Percentiles rank a stretch among this genome's conserved stretches.
Conservation (phyloP, 1,139 yeast species). For the Ashbya aceris region DNA sequence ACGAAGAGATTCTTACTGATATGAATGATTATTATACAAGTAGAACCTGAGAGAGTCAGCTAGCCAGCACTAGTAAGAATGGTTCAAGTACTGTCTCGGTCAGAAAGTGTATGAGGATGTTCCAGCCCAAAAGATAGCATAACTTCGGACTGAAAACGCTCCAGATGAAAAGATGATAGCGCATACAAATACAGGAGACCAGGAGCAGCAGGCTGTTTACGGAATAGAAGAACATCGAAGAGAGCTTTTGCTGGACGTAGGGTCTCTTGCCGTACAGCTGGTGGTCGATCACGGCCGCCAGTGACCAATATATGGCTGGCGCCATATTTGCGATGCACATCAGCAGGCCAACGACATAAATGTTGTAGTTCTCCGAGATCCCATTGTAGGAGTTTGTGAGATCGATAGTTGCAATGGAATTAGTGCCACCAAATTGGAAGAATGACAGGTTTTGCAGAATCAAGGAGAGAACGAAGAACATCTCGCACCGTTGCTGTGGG, state of each 20-base stretch:
- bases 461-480: conserved; percentile 20
- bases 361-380: conserved; percentile 51
- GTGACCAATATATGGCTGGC: conserved; percentile 77
- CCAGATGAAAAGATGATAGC: conserved; percentile 91
- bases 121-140: conserved; percentile 75
- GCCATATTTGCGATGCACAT: conserved; percentile 79
- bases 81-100: conserved; percentile 21
- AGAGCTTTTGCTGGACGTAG: conserved; percentile 13
- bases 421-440: conserved; percentile 84
- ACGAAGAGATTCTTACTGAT: too few species aligned
- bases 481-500: conserved; percentile 13
- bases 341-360: conserved; percentile 63
- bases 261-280: conserved; percentile 22
- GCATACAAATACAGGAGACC: conserved; percentile 60
- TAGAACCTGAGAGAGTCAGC: background rate
- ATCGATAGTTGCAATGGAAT: conserved; percentile 85
- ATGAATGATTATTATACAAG: too few species aligned
- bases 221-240: conserved; percentile 43
- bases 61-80: conserved; percentile 5
- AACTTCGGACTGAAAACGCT: conserved; percentile 93
- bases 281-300: conserved; percentile 41
- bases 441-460: conserved; percentile 66
- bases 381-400: conserved; percentile 91
- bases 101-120: conserved; percentile 38
- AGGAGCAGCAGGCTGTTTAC: conserved; percentile 50